Evolutionary conservation across 2,329 filamentous ascomycete genomes (phyloP).

Genomic region (Colletotrichum abscissum): DNA sequence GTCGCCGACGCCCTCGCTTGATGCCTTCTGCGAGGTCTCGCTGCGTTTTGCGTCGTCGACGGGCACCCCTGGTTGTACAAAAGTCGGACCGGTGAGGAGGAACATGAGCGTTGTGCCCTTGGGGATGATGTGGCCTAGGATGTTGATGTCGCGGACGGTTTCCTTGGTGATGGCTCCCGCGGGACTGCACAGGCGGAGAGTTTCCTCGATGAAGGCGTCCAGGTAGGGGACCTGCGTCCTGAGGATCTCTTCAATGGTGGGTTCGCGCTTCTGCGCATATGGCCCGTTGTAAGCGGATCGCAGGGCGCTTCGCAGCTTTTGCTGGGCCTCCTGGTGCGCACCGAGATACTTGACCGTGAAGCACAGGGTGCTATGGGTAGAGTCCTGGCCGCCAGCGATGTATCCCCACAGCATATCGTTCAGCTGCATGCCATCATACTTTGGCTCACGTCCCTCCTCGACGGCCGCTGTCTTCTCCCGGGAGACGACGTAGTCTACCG

Average conservation of each 20-base stretch:
- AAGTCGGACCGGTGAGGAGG: neutral
- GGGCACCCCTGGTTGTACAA: neutral
- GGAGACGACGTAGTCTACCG: constrained; percentile 4
- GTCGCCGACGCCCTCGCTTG: neutral
- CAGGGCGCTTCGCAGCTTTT: constrained; percentile 41
- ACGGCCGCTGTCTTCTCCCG: neutral
- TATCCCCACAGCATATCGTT: constrained; percentile 35
- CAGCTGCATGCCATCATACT: neutral
- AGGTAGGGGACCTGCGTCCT: constrained; percentile 41
- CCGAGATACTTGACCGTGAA: constrained; percentile 43
- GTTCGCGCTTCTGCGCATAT: constrained; percentile 35
- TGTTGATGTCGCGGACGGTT: neutral
- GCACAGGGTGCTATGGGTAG: constrained; percentile 39
- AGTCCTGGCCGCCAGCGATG: constrained; percentile 42
- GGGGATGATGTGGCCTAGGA: neutral
- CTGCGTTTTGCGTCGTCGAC: neutral
- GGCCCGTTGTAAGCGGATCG: constrained; percentile 38
- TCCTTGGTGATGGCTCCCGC: constrained; percentile 19
- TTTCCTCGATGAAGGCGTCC: constrained; percentile 46
- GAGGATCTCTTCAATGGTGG: constrained; percentile 39
- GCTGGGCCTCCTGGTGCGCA: constrained; percentile 39
- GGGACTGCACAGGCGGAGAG: constrained; percentile 38
- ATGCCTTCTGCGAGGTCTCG: neutral
- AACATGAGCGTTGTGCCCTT: neutral
- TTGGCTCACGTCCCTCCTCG: neutral